Conservation (phyloP, 345 rosid species). For the Carallia pectinifolia region DNA sequence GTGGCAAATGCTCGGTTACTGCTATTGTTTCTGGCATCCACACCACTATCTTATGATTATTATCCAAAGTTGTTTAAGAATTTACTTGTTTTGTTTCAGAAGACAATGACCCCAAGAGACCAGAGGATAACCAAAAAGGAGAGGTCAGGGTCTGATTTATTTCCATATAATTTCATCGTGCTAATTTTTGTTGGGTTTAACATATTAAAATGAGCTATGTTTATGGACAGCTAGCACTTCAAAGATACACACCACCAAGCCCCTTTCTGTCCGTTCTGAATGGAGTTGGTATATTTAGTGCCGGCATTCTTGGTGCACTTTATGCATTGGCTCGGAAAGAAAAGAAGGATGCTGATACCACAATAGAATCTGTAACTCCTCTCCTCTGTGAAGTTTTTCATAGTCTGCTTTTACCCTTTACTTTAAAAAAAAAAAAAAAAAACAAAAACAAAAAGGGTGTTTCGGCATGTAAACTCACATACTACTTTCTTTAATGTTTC, state of each 20-base stretch:
- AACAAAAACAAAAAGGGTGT: not conserved
- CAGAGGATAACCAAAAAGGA: constrained; percentile 34
- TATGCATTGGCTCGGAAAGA: constrained; percentile 73
- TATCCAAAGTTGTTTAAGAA: constrained; percentile 14
- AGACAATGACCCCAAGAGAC: constrained; percentile 34
- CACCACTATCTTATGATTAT: constrained; percentile 2
- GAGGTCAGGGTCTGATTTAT: constrained; percentile 48
- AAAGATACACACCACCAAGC: constrained; percentile 44
- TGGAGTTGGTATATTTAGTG: constrained; percentile 70
- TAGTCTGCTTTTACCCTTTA: not conserved
- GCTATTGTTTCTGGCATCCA: not conserved
- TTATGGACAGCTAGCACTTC: constrained; percentile 42
- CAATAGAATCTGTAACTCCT: constrained; percentile 67
- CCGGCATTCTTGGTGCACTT: constrained; percentile 80
- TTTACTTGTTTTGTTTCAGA: constrained; percentile 41
- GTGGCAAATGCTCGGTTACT: not conserved
- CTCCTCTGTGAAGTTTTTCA: not conserved
- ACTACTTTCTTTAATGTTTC: not conserved
- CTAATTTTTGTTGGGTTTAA: constrained; percentile 2
- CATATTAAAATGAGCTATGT: constrained; percentile 9
- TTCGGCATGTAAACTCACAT: not conserved
- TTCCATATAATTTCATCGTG: constrained; percentile 12
- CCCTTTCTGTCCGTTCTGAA: constrained; percentile 66
- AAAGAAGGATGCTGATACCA: constrained; percentile 44
- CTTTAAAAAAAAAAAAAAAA: not conserved